Evolutionary conservation across 2,329 filamentous ascomycete species (phyloP), one percentile per base, ranked within the genome.

Genomic region (Fusarium sp.): DNA sequence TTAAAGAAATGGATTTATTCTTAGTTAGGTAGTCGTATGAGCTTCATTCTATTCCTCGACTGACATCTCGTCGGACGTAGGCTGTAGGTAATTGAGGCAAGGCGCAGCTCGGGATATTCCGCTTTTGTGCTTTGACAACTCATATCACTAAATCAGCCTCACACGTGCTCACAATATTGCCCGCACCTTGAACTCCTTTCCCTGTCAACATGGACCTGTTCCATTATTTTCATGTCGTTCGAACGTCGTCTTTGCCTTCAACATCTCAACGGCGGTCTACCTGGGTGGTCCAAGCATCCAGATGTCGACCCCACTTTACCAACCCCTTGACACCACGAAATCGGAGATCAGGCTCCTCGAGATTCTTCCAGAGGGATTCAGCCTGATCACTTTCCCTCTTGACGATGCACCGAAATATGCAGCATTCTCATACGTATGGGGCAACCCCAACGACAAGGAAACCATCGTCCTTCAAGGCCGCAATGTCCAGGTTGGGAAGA

Each of bases 211-310:
- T 38, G 7, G 5, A 38, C 18, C 1, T n/a, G 4, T n/a, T 38
- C 37, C 8, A 3, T n/a, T 38, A 38, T 10, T 38, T n/a, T 38
- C 18, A 18, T 10, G 18, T n/a, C 18, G 8, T 5, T n/a, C 1
- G 6, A n/a, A 6, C 18, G 1, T 4, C 1, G 2, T 18, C 18
- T n/a, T 38, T n/a, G 37, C 0, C 18, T 11, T n/a, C 4, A n/a
- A 38, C 18, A n/a, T 0, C 5, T 10, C 8, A 14, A 37, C 16
- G 7, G 35, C 7, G 31, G 29, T 9, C 29, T 9, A 31, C 1
- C 29, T 1, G 9, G 29, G 29, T 31, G 29, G 29, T 31, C 29
- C 29, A 31, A 31, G 29, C 29, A 31, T 31, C 29, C 29, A 31
- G 29, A 31, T 31, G 29, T 5, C 29, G 29, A 31, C 29, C 29